These are phyloP conservation scores for Sanghuangporus weigelae DNA, from an alignment of 1,284 basidiomycete species.

Conservation along the genomic window DNA sequence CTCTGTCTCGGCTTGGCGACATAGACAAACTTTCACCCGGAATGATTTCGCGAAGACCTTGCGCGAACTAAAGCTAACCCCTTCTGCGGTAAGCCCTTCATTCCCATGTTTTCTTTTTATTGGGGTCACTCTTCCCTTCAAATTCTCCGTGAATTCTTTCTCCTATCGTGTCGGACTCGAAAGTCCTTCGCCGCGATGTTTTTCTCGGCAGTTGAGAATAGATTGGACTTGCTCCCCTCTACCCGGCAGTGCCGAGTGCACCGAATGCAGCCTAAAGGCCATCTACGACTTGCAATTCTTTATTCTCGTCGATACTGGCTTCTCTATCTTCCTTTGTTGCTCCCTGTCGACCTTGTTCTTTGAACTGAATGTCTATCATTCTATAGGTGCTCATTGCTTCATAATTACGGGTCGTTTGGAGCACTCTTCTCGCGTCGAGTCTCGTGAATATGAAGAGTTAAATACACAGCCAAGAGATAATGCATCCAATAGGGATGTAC, in stretches of 20 bases:
- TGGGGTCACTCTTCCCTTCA: background rate
- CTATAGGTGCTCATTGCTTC: constrained; percentile 50
- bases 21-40: constrained; percentile 62
- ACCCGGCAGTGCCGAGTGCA: no score
- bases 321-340: background rate
- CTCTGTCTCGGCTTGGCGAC: background rate
- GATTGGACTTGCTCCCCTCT: background rate
- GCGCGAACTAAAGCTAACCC: constrained; percentile 69
- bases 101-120: background rate
- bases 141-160: background rate
- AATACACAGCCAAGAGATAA: background rate
- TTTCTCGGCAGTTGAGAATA: background rate
- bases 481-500: background rate
- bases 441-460: background rate
- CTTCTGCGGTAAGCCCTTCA: constrained; percentile 58
- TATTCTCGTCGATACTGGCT: background rate
- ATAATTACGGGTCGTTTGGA: constrained; percentile 20
- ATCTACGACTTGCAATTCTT: background rate
- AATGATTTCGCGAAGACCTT: constrained; percentile 65
- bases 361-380: constrained; percentile 1
- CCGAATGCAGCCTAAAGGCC: no score
- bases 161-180: background rate
- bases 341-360: background rate
- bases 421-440: background rate
- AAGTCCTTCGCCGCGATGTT: background rate